Evolutionary conservation across 2,329 filamentous ascomycete species (phyloP).

Genomic region (Alternaria incomplexa): DNA sequence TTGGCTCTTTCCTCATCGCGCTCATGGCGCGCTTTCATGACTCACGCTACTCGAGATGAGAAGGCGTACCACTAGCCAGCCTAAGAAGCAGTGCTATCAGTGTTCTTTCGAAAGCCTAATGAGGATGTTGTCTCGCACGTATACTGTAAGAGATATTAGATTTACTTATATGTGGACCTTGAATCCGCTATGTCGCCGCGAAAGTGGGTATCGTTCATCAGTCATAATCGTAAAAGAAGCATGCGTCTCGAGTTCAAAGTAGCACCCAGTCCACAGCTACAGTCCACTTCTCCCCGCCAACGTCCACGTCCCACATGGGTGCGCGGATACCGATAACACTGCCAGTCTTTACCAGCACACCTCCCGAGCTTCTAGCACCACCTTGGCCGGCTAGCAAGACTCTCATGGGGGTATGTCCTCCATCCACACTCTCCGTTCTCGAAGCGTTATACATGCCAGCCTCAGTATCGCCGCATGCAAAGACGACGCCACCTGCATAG

Average conservation of each 20-base stretch:
- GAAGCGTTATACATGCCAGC: constrained; percentile 20
- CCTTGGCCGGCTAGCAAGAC: constrained; percentile 40
- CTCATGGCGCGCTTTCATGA: not conserved
- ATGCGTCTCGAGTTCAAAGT: constrained; percentile 11
- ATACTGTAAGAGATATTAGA: not conserved
- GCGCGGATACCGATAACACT: constrained; percentile 45
- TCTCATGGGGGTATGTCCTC: constrained; percentile 8
- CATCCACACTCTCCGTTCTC: not conserved
- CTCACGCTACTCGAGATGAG: not conserved
- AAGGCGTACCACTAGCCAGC: not conserved
- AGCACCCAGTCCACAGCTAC: constrained; percentile 53
- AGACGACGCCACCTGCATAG: constrained; percentile 27
- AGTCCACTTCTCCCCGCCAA: constrained; percentile 44
- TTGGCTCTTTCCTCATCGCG: not conserved
- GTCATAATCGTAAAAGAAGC: constrained; percentile 4
- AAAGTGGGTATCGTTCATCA: constrained; percentile 8
- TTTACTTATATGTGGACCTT: not conserved
- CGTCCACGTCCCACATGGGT: constrained; percentile 51
- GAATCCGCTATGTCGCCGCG: not conserved
- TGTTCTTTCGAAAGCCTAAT: too few relatives aligned
- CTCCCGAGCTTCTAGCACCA: constrained; percentile 21
- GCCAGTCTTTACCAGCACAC: constrained; percentile 31
- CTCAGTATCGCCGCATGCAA: constrained; percentile 27
- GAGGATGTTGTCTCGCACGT: too few relatives aligned
- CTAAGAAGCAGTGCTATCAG: too few relatives aligned